Percentiles rank a stretch among this genome's conserved stretches.
phyloP scores from a whole-genome alignment of 208 protist species.

The Trypanosoma theileri region DNA sequence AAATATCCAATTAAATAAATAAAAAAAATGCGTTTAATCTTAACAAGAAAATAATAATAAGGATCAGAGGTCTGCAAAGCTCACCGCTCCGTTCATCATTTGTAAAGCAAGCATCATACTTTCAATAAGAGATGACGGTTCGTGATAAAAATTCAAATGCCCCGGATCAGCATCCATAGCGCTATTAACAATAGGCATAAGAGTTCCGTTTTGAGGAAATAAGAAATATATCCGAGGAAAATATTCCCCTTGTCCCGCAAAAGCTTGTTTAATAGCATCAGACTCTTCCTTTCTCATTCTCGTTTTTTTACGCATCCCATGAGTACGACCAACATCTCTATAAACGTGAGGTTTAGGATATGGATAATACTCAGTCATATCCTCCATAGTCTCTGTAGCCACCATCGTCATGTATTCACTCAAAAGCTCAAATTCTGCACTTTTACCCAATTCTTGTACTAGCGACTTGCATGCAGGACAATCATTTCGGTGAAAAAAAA shows the following conservation, averaged over 20 bases:
- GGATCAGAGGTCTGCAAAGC: conserved; percentile 26
- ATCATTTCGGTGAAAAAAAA: conserved; percentile 23
- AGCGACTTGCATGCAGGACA: conserved; percentile 19
- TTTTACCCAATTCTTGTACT: conserved; percentile 14
- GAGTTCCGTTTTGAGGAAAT: conserved; percentile 74
- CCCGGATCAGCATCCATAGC: conserved; percentile 21
- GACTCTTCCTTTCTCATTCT: conserved; percentile 2
- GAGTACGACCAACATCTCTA: background rate
- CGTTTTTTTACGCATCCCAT: background rate
- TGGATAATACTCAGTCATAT: conserved; percentile 6
- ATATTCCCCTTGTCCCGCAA: conserved; percentile 57
- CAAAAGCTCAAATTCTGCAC: conserved; percentile 50
- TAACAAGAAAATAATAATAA: conserved; percentile 1
- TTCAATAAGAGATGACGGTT: conserved; percentile 32
- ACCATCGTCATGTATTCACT: conserved; percentile 55
- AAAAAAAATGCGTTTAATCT: background rate
- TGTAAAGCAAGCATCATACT: conserved; percentile 47
- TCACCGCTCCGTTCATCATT: conserved; percentile 47
- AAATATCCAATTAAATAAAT: too few relatives aligned
- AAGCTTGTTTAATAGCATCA: conserved; percentile 26
- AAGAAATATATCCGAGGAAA: conserved; percentile 60
- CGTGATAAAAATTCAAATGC: conserved; percentile 54
- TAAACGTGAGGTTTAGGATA: conserved; percentile 22
- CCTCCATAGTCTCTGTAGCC: conserved; percentile 28
- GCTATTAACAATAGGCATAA: conserved; percentile 68